phyloP scores from a whole-genome alignment of 495 filamentous ascomycete genomes.

The Trichoderma gamsii region DNA sequence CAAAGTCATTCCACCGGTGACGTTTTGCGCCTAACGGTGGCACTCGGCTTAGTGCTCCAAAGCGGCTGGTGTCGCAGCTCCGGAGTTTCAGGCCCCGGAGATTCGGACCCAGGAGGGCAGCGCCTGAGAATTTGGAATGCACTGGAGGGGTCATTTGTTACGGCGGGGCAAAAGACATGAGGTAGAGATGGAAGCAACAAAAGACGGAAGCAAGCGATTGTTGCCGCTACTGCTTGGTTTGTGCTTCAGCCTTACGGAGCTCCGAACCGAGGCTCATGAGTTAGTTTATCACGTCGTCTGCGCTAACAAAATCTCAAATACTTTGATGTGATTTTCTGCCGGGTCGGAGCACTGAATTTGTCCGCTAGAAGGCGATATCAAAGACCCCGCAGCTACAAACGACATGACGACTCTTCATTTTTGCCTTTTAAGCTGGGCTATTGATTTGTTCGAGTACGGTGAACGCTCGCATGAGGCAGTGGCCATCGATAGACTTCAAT shows the following conservation, averaged over 20 bases:
- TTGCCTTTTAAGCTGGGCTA: background rate
- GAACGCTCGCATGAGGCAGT: background rate
- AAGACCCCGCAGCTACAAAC: background rate
- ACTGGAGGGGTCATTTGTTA: background rate
- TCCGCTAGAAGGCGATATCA: background rate
- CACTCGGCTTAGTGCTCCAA: background rate
- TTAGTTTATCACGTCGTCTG: background rate
- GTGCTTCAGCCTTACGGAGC: background rate
- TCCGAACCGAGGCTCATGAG: background rate
- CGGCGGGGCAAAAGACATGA: background rate
- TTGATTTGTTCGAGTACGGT: background rate
- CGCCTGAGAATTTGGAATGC: background rate
- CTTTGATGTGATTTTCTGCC: background rate
- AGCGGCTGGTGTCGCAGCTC: background rate
- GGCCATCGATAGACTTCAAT: background rate
- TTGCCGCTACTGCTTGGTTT: background rate
- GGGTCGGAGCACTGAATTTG: slow-evolving; percentile 8
- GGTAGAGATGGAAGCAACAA: background rate
- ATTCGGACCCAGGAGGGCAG: background rate
- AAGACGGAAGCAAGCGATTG: background rate
- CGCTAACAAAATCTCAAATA: background rate
- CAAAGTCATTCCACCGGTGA: slow-evolving; percentile 2
- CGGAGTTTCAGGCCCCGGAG: background rate
- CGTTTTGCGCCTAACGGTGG: slow-evolving; percentile 3
- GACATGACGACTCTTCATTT: background rate